phyloP scores from a whole-genome alignment of 352 stramenopile genomes.

The Achlya hypogyna region DNA sequence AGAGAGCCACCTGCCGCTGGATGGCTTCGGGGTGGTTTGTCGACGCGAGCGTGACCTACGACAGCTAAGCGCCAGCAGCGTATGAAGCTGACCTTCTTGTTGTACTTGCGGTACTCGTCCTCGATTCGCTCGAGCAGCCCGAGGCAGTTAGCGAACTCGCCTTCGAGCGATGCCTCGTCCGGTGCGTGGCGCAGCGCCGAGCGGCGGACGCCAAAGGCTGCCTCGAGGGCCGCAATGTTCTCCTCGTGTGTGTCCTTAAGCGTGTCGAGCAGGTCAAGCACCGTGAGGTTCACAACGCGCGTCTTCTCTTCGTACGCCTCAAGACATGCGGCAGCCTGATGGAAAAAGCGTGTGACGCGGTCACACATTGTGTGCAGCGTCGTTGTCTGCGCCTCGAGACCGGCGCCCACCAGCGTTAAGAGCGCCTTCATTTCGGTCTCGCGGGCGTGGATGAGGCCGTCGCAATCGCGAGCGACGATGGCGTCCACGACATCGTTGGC shows the following conservation, averaged over 20 bases:
- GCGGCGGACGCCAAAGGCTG: slow-evolving; percentile 33
- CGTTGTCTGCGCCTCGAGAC: slow-evolving; percentile 47
- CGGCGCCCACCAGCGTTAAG: slow-evolving; percentile 43
- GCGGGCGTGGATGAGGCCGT: slow-evolving; percentile 33
- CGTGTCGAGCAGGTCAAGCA: slow-evolving; percentile 59
- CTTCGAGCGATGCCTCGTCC: slow-evolving; percentile 43
- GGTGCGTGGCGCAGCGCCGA: slow-evolving; percentile 63
- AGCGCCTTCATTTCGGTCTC: slow-evolving; percentile 44
- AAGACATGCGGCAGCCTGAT: slow-evolving; percentile 37
- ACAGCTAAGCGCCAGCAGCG: not conserved
- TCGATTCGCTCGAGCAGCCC: slow-evolving; percentile 62
- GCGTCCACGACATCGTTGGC: slow-evolving; percentile 69
- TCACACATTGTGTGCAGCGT: slow-evolving; percentile 46
- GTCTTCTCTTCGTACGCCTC: slow-evolving; percentile 48
- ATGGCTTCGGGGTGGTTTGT: slow-evolving; percentile 45
- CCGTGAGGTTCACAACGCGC: slow-evolving; percentile 52
- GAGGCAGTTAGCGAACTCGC: slow-evolving; percentile 42
- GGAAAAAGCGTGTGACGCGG: slow-evolving; percentile 55
- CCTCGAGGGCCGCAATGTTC: slow-evolving; percentile 34
- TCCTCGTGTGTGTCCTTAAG: slow-evolving; percentile 72
- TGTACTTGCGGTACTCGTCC: slow-evolving; percentile 65
- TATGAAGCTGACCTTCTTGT: slow-evolving; percentile 24
- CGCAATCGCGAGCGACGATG: slow-evolving; percentile 43
- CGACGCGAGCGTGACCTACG: slow-evolving; percentile 29
- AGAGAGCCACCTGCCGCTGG: slow-evolving; percentile 34